phyloP scores from a whole-genome alignment of 2,329 filamentous ascomycete species.

The Penicillium nordicum region DNA sequence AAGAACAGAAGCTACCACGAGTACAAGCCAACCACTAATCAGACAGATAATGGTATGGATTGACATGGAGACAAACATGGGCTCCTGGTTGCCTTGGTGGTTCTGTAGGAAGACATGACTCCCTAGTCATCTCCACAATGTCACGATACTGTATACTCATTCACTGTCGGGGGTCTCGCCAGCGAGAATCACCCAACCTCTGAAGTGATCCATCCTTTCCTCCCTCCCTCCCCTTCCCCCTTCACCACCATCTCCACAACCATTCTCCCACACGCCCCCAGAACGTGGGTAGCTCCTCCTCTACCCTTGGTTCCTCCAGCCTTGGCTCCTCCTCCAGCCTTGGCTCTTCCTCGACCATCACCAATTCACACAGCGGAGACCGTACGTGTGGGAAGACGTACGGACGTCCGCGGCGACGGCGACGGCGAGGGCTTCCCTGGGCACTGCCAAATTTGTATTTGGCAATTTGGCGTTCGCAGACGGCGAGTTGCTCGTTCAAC shows the following conservation, averaged over 20 bases:
- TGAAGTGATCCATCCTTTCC: no score
- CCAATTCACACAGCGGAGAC: not conserved
- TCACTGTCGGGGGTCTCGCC: not conserved
- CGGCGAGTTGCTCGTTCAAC: not conserved
- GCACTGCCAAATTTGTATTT: not conserved
- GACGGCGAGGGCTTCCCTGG: not conserved
- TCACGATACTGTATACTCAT: not conserved
- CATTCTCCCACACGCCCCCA: not conserved
- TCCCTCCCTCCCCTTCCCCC: no score
- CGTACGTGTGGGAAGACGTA: not conserved
- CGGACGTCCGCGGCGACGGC: not conserved
- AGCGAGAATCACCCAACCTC: not conserved
- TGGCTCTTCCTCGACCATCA: not conserved
- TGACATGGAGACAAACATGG: not conserved
- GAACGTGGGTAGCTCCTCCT: not conserved
- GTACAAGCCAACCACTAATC: not conserved
- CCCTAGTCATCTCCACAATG: not conserved
- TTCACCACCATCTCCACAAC: not conserved
- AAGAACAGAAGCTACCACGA: not conserved
- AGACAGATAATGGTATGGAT: not conserved
- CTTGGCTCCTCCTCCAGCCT: not conserved
- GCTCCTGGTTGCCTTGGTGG: not conserved
- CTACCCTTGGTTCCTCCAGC: not conserved
- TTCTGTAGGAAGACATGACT: not conserved
- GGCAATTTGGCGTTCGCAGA: not conserved